These are phyloP conservation scores for Diutina rugosa DNA, from an alignment of 1,139 yeast genomes.

Conservation along the genomic window DNA sequence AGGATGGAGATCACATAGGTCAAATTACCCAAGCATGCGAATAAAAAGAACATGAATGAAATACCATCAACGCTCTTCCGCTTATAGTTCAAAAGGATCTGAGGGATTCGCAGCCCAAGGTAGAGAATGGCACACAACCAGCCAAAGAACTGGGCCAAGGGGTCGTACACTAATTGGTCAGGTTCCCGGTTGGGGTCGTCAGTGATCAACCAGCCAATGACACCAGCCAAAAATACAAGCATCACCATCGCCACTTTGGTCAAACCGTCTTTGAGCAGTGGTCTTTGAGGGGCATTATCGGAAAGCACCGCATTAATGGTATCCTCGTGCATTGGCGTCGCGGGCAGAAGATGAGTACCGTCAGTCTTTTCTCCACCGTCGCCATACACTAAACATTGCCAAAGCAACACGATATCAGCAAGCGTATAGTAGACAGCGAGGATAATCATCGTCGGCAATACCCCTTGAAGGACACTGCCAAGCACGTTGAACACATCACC, in stretches of 20 bases:
- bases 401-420: slow-evolving; percentile 72
- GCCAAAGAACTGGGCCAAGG: slow-evolving; percentile 78
- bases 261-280: slow-evolving; percentile 14
- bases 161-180: slow-evolving; percentile 43
- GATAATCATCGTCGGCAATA: slow-evolving; percentile 83
- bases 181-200: slow-evolving; percentile 17
- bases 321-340: slow-evolving; percentile 70
- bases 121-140: slow-evolving; percentile 83
- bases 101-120: slow-evolving; percentile 84
- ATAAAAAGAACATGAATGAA: slow-evolving; percentile 78
- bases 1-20: slow-evolving; percentile 81
- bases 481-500: slow-evolving; percentile 89
- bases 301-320: slow-evolving; percentile 45
- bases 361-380: slow-evolving; percentile 46
- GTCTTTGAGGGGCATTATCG: slow-evolving; percentile 7
- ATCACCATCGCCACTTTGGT: slow-evolving; percentile 54
- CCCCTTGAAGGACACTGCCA: slow-evolving; percentile 81
- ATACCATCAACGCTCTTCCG: slow-evolving; percentile 91
- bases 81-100: slow-evolving; percentile 66
- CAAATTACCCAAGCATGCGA: slow-evolving; percentile 86
- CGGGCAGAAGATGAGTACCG: slow-evolving; percentile 76
- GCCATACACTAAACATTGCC: slow-evolving; percentile 70
- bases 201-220: slow-evolving; percentile 71
- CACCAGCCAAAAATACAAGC: slow-evolving; percentile 61
- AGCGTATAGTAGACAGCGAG: slow-evolving; percentile 84